Percentiles rank a stretch among this genome's conserved stretches.
These are phyloP conservation scores for Fusarium nurragi DNA, from an alignment of 2,329 filamentous ascomycete genomes.

Conservation along the genomic window DNA sequence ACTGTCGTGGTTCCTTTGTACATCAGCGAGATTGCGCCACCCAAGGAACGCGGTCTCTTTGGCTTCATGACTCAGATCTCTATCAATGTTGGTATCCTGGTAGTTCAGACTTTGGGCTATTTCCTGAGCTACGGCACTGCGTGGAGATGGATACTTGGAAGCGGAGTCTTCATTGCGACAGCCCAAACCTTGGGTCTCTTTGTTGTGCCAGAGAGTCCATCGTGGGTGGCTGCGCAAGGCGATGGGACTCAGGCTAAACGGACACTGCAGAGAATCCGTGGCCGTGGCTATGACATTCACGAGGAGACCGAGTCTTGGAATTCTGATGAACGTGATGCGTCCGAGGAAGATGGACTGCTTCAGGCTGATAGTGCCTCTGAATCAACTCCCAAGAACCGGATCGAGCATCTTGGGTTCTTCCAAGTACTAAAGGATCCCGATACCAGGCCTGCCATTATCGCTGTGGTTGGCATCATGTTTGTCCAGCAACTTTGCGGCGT, in stretches of 20 bases:
- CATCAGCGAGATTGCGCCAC: conserved; percentile 89
- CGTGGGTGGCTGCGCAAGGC: conserved; percentile 80
- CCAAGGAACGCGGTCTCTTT: conserved; percentile 79
- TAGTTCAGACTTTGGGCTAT: conserved; percentile 84
- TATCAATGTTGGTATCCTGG: conserved; percentile 89
- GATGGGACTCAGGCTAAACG: conserved; percentile 69
- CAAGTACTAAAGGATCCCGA: conserved; percentile 73
- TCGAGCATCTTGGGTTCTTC: conserved; percentile 65
- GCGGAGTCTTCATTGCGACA: conserved; percentile 74
- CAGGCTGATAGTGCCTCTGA: conserved; percentile 46
- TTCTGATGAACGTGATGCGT: conserved; percentile 52
- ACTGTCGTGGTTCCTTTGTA: conserved; percentile 95
- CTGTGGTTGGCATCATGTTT: conserved; percentile 90
- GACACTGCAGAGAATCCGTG: conserved; percentile 79
- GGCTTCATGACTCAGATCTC: conserved; percentile 88
- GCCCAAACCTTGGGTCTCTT: conserved; percentile 76
- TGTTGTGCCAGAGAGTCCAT: conserved; percentile 85
- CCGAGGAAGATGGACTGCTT: conserved; percentile 78
- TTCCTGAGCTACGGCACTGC: conserved; percentile 82
- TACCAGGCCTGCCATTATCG: conserved; percentile 78
- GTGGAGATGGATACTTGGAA: conserved; percentile 85
- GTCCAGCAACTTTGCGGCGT: conserved; percentile 93
- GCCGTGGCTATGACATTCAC: conserved; percentile 72
- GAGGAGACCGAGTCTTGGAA: conserved; percentile 75
- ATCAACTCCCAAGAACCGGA: conserved; percentile 24